Conservation (phyloP, 257 asterid species). For the Fraxinus pennsylvanica region DNA sequence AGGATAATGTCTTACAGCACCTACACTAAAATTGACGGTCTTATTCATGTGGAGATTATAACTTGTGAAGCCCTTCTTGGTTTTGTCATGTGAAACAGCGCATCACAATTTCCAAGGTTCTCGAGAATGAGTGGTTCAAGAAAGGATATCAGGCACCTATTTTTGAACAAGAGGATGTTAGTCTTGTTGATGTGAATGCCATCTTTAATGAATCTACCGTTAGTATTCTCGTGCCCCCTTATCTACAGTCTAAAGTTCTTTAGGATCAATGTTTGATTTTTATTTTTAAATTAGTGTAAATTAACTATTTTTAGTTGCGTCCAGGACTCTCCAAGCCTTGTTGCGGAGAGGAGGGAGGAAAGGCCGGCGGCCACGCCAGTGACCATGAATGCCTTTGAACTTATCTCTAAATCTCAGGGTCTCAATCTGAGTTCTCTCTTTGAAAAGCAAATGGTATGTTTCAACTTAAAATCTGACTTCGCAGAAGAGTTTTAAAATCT, state of each 20-base stretch:
- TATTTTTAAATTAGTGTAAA: conserved; percentile 29
- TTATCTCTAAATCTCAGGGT: conserved; percentile 96
- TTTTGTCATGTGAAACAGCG: conserved; percentile 53
- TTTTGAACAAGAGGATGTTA: conserved; percentile 73
- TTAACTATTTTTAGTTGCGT: neutral
- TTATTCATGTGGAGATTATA: neutral
- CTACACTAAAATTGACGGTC: neutral
- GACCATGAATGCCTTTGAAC: conserved; percentile 94
- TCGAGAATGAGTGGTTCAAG: conserved; percentile 93
- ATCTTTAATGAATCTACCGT: conserved; percentile 66
- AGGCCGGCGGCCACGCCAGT: conserved; percentile 57
- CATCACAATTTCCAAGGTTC: conserved; percentile 65
- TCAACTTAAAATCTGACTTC: neutral
- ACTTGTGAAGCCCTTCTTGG: neutral
- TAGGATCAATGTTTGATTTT: too few species aligned
- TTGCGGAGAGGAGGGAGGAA: conserved; percentile 82
- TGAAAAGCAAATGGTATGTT: conserved; percentile 83
- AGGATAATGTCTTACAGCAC: neutral
- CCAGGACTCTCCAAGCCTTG: conserved; percentile 72
- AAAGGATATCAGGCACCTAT: conserved; percentile 81
- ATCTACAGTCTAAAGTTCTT: neutral
- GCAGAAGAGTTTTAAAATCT: neutral
- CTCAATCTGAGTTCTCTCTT: conserved; percentile 85
- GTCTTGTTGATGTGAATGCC: conserved; percentile 78
- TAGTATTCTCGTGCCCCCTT: conserved; percentile 24